Base-by-base conservation (phyloP, 768 basidiomycete species). In the Solioccasus polychromus region DNA sequence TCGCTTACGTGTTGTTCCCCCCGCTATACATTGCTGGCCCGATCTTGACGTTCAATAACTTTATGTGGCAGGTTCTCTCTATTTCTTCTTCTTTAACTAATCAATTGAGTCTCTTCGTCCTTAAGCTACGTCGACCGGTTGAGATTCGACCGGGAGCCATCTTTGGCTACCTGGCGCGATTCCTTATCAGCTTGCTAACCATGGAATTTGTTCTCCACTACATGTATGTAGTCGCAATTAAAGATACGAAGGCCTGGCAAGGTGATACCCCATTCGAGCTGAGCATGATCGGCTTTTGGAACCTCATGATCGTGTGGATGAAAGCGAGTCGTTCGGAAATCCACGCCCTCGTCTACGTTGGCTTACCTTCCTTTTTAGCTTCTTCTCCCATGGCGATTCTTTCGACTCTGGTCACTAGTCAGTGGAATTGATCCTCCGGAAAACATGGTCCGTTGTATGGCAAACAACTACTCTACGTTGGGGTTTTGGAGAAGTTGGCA, bases 401-500 rank as follows among this genome's bases (percentile, higher is more conserved):
- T 97, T 73, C 87, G 94, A 2, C 69, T 96, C 17, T 97, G 94
- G 92, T 85, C 94, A 3, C 71, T 98, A 18, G 63, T 80, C 6
- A 90, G 92, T 57, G 90, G 89, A 0, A 77, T 97, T 26, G 91
- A 96, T 56, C 88, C 92, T 0, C 96, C 95, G 0, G 96, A 99
- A 66, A 99, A 99, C 66, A 96, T 97, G 96, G 78, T 99, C 11
- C 79, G 96, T n/a, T 98, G 96, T 60, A 87, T 97, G 83, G 88
- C 83, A 18, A 99, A 98, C 65, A 98, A 97, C 64, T 97, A 97
- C 62, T 96, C 94, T 1, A 79, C 83, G 0, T 64, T 85, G 9
- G 92, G 92, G 0, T 98, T 99, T 67, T 98, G 96, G 96, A 69
- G 92, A 51, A 85, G 85, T 52, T 98, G 95, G 96, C 95, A 98